Evolutionary conservation across 2,329 filamentous ascomycete genomes (phyloP).

Genomic region (Fusarium drepaniforme): DNA sequence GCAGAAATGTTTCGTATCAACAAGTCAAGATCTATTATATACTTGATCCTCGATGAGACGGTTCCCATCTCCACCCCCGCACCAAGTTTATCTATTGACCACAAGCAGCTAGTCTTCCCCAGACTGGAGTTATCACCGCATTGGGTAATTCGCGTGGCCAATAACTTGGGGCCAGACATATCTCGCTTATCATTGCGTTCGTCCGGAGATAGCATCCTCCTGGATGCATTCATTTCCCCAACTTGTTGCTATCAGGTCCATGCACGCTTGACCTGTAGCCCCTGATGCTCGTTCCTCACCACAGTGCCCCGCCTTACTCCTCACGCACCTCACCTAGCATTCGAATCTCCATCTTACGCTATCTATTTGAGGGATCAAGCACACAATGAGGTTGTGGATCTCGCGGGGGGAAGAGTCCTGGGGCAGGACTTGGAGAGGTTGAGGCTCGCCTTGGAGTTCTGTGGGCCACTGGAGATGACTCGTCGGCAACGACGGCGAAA

Average conservation of each 20-base stretch:
- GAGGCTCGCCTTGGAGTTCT: too few species aligned
- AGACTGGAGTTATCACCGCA: background rate
- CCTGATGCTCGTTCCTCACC: background rate
- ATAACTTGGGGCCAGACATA: too few species aligned
- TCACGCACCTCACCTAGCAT: too few species aligned
- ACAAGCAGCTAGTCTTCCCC: background rate
- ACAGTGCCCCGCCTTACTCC: too few species aligned
- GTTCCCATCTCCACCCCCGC: background rate
- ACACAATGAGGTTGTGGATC: too few species aligned
- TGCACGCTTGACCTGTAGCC: background rate
- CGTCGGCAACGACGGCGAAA: too few species aligned
- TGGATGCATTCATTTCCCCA: background rate
- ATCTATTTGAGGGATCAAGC: too few species aligned
- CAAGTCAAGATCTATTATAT: background rate
- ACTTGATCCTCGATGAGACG: background rate
- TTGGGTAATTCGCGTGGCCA: background rate
- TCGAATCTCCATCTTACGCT: too few species aligned
- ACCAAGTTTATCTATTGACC: background rate
- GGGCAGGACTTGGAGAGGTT: too few species aligned
- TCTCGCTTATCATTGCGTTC: background rate
- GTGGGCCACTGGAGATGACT: too few species aligned
- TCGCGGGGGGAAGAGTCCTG: too few species aligned
- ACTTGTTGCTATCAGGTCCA: background rate
- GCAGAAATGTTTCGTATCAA: background rate
- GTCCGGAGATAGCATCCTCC: background rate